These are phyloP conservation scores for Lentinula lateritia DNA, from an alignment of 768 basidiomycete genomes.

Conservation along the genomic window DNA sequence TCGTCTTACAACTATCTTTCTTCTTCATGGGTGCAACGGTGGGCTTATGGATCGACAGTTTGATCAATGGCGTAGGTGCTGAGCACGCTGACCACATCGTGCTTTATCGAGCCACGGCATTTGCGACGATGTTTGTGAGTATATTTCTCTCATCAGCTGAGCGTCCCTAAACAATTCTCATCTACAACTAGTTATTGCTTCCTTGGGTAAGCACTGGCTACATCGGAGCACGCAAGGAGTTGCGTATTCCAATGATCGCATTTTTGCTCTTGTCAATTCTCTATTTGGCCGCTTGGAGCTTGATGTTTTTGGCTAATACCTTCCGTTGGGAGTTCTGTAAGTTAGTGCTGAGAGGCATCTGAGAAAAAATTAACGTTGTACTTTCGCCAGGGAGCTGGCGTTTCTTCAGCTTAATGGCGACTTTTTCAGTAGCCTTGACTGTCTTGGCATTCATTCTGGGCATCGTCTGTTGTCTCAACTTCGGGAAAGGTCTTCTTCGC, in stretches of 20 bases:
- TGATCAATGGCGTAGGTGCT: slow-evolving; percentile 62
- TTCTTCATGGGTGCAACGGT: slow-evolving; percentile 74
- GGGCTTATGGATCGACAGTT: slow-evolving; percentile 72
- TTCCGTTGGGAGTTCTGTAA: slow-evolving; percentile 68
- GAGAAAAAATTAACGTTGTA: not conserved
- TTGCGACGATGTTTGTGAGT: slow-evolving; percentile 57
- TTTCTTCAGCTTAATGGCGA: slow-evolving; percentile 65
- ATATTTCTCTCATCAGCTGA: not conserved
- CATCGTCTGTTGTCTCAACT: slow-evolving; percentile 65
- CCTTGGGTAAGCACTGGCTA: slow-evolving; percentile 75
- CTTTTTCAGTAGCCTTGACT: slow-evolving; percentile 53
- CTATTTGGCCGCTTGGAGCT: slow-evolving; percentile 64
- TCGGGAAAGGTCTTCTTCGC: slow-evolving; percentile 66
- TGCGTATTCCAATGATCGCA: slow-evolving; percentile 47
- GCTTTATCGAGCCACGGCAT: slow-evolving; percentile 52
- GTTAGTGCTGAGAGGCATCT: not conserved
- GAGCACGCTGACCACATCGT: slow-evolving; percentile 37
- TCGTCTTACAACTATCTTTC: slow-evolving; percentile 66
- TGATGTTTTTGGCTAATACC: slow-evolving; percentile 66
- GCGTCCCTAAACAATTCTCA: not conserved
- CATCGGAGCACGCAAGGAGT: slow-evolving; percentile 69
- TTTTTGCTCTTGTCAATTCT: slow-evolving; percentile 58
- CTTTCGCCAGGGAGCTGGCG: slow-evolving; percentile 42
- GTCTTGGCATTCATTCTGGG: slow-evolving; percentile 54
- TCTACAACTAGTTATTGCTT: slow-evolving; percentile 44